A percentile compares a stretch with the other conserved stretches of the same genome.
phyloP scores from a whole-genome alignment of 2,329 filamentous ascomycete genomes.

The Aspergillus pseudoglaucus region DNA sequence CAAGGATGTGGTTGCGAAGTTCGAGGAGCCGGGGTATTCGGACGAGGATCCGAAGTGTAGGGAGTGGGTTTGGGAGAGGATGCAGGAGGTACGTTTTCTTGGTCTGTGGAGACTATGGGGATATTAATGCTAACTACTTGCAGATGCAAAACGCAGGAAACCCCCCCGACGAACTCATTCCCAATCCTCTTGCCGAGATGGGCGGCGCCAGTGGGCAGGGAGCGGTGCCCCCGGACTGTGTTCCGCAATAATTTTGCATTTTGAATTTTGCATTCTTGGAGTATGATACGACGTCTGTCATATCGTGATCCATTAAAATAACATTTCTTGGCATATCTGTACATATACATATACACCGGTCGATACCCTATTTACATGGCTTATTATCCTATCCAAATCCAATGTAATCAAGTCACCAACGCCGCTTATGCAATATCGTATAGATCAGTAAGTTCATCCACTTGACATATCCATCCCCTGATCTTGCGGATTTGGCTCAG shows the following conservation, averaged over 20 bases:
- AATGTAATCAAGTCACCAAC: conserved; percentile 1
- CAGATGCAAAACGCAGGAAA: conserved; percentile 97
- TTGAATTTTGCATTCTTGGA: no score
- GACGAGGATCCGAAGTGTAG: conserved; percentile 76
- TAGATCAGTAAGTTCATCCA: conserved; percentile 3
- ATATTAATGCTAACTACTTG: conserved; percentile 9
- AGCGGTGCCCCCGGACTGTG: conserved; percentile 54
- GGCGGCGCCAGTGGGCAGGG: conserved; percentile 62
- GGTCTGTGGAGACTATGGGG: background rate
- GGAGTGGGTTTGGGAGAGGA: conserved; percentile 91
- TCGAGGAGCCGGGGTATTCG: conserved; percentile 73
- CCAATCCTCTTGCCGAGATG: conserved; percentile 63
- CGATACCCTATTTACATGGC: conserved; percentile 25
- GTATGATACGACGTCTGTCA: background rate
- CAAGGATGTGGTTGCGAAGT: conserved; percentile 78
- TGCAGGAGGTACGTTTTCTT: conserved; percentile 75
- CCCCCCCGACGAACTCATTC: conserved; percentile 79
- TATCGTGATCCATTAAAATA: conserved; percentile 3
- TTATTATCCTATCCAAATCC: conserved; percentile 1
- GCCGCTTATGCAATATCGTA: background rate
- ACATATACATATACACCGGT: conserved; percentile 14
- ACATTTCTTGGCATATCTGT: conserved; percentile 10
- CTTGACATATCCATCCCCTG: conserved; percentile 37
- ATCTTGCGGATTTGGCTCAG: conserved; percentile 36
- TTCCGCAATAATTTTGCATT: conserved; percentile 46